Percentiles rank a stretch among this genome's conserved stretches.
Conservation (phyloP, 2,329 filamentous ascomycete genomes). For the Trematosphaeria pertusa region DNA sequence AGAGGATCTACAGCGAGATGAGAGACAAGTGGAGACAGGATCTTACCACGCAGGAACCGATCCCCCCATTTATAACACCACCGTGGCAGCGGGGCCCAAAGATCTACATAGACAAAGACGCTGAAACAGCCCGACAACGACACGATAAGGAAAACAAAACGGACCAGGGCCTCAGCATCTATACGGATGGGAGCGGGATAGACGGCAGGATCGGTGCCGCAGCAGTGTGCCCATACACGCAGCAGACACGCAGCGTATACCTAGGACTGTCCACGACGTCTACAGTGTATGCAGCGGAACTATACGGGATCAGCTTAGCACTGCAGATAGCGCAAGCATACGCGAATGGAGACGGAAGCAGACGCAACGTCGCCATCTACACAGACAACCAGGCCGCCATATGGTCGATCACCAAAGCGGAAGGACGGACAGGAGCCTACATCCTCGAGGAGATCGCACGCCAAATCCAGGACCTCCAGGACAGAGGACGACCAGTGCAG, state of each 20-base stretch:
- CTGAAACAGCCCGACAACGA: constrained; percentile 13
- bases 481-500: constrained; percentile 12
- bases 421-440: constrained; percentile 19
- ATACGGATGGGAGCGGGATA: constrained; percentile 28
- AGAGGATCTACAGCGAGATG: constrained; percentile 20
- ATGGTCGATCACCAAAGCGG: constrained; percentile 17
- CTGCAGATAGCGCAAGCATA: constrained; percentile 24
- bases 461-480: constrained; percentile 16
- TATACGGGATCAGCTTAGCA: constrained; percentile 24
- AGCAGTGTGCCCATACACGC: constrained; percentile 20
- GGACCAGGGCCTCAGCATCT: constrained; percentile 24
- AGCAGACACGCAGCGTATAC: constrained; percentile 19
- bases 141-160: constrained; percentile 19
- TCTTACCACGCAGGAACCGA: constrained; percentile 17
- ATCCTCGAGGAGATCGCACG: constrained; percentile 21
- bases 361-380: constrained; percentile 18
- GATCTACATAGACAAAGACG: constrained; percentile 20
- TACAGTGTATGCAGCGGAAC: constrained; percentile 19
- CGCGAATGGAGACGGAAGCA: constrained; percentile 11
- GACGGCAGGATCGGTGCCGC: constrained; percentile 20
- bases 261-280: constrained; percentile 16
- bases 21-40: constrained; percentile 6
- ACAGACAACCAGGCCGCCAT: constrained; percentile 26
- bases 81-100: constrained; percentile 16
- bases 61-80: constrained; percentile 19